Percentiles rank a stretch among this genome's conserved stretches.
Evolutionary conservation across 352 stramenopile species (phyloP).

Genomic region (Globisporangium megalacanthum): DNA sequence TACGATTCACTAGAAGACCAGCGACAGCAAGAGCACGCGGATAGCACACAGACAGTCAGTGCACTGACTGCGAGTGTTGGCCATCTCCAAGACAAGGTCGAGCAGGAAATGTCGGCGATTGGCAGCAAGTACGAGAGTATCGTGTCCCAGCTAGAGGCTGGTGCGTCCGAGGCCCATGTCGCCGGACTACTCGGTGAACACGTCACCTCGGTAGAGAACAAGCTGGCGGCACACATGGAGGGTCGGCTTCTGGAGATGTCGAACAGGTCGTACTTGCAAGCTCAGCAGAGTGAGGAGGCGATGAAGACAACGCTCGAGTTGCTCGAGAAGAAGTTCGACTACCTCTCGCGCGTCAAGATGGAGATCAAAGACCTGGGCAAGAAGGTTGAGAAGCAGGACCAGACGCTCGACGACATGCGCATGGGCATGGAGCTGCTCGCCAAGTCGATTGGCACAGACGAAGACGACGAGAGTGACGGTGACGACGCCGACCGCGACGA

Average conservation of each 20-base stretch:
- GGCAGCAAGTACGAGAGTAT: conserved; percentile 7
- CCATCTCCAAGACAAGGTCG: not conserved
- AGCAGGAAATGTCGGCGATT: conserved; percentile 19
- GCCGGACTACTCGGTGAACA: conserved; percentile 18
- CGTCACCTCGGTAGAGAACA: conserved; percentile 23
- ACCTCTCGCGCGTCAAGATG: conserved; percentile 64
- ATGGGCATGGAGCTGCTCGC: conserved; percentile 51
- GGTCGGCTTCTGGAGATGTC: conserved; percentile 25
- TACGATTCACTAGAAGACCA: conserved; percentile 11
- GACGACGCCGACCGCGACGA: conserved; percentile 12
- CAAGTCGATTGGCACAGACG: conserved; percentile 59
- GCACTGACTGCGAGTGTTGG: not conserved
- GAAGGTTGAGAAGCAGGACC: conserved; percentile 51
- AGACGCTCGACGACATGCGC: conserved; percentile 55
- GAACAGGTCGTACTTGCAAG: conserved; percentile 19
- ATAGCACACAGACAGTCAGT: conserved; percentile 3
- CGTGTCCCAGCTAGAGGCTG: conserved; percentile 7
- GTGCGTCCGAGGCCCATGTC: conserved; percentile 19
- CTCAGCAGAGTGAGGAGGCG: conserved; percentile 35
- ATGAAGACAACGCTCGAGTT: conserved; percentile 45
- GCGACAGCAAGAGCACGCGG: conserved; percentile 6
- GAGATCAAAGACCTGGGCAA: conserved; percentile 63
- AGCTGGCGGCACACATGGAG: conserved; percentile 23
- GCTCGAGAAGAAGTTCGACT: conserved; percentile 70
- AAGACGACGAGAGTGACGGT: conserved; percentile 46